These are phyloP conservation scores for Penicillium ochrochloron DNA, from an alignment of 495 filamentous ascomycete species.

Conservation along the genomic window DNA sequence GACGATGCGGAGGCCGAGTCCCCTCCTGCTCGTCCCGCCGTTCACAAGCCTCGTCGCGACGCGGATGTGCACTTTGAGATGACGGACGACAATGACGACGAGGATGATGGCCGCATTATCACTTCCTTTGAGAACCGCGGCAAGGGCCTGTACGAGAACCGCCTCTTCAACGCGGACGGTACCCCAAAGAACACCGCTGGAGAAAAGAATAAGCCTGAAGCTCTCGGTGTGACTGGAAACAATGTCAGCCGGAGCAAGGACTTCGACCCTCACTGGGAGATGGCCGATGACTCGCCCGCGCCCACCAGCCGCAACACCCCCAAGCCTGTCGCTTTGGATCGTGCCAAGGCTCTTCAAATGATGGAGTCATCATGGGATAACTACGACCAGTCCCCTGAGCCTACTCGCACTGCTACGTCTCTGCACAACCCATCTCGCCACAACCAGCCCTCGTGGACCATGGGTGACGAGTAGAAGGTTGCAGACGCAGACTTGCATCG, in stretches of 20 bases:
- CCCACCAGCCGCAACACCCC: constrained; percentile 45
- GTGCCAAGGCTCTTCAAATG: constrained; percentile 55
- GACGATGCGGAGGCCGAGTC: constrained; percentile 57
- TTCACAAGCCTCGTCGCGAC: constrained; percentile 73
- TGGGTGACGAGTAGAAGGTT: constrained; percentile 22
- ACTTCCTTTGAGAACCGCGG: constrained; percentile 61
- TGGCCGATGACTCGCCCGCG: constrained; percentile 65
- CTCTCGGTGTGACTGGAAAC: constrained; percentile 66
- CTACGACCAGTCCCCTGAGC: constrained; percentile 64
- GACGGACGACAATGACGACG: constrained; percentile 49
- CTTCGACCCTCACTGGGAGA: constrained; percentile 72
- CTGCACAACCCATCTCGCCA: constrained; percentile 23
- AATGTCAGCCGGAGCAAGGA: constrained; percentile 69
- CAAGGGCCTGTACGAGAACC: constrained; percentile 76
- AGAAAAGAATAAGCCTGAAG: constrained; percentile 36
- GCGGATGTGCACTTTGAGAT: constrained; percentile 81
- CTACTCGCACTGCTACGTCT: constrained; percentile 30
- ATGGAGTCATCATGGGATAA: constrained; percentile 69
- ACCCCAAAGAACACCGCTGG: constrained; percentile 31
- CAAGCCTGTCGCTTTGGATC: constrained; percentile 53
- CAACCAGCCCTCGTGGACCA: constrained; percentile 36
- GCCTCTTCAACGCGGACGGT: constrained; percentile 63
- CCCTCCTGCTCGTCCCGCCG: constrained; percentile 57
- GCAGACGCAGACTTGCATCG: background rate
- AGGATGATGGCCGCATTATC: constrained; percentile 41